Evolutionary conservation across 2,329 filamentous ascomycete species (phyloP).

Genomic region (Ceratocystis variospora): DNA sequence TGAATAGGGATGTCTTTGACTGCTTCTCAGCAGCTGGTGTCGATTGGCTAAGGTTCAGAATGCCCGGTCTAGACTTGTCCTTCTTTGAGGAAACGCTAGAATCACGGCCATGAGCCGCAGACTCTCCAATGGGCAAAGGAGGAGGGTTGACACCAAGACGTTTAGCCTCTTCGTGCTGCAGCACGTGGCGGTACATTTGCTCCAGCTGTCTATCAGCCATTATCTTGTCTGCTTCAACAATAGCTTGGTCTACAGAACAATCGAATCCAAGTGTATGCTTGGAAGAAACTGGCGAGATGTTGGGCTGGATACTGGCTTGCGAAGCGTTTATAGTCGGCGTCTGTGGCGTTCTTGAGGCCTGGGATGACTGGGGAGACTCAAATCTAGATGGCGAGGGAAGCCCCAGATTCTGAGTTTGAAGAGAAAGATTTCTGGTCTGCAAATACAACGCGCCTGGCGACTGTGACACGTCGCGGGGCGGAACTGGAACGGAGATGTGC

Average conservation of each 20-base stretch:
- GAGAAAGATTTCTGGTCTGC: conserved; percentile 14
- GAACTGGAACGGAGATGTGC: conserved; percentile 16
- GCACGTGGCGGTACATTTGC: conserved; percentile 78
- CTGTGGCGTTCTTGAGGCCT: conserved; percentile 20
- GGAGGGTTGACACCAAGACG: conserved; percentile 33
- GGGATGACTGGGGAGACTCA: conserved; percentile 11
- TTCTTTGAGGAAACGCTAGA: conserved; percentile 28
- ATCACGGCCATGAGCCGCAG: background rate
- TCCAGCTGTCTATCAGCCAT: conserved; percentile 75
- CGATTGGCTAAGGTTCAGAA: conserved; percentile 33
- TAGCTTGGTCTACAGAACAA: conserved; percentile 58
- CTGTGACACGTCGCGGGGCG: background rate
- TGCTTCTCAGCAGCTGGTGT: conserved; percentile 34
- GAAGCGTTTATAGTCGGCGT: conserved; percentile 21
- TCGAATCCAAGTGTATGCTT: conserved; percentile 45
- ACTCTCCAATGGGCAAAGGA: conserved; percentile 14
- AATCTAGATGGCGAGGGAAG: conserved; percentile 2
- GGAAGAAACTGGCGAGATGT: conserved; percentile 29
- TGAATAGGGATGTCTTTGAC: conserved; percentile 45
- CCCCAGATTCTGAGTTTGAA: conserved; percentile 14
- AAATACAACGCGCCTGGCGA: conserved; percentile 4
- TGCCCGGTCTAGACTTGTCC: conserved; percentile 36
- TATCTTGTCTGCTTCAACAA: conserved; percentile 60
- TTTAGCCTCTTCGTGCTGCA: conserved; percentile 70
- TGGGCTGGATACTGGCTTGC: conserved; percentile 21